Evolutionary conservation across 208 protist genomes (phyloP).

Genomic region (Crithidia bombi): DNA sequence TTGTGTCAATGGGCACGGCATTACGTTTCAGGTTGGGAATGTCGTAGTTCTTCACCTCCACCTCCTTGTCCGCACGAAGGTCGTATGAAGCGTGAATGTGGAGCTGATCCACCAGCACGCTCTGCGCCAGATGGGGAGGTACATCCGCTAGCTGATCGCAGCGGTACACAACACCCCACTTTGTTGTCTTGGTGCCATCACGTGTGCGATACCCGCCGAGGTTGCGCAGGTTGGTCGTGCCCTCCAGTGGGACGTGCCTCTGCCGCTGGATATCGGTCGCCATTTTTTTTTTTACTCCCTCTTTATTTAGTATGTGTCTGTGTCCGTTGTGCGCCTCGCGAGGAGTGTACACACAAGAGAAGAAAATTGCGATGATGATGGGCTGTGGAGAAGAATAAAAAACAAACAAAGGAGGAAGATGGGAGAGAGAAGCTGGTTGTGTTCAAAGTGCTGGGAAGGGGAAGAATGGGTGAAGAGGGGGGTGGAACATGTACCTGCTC

Average conservation of each 20-base stretch:
- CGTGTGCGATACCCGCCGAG: slow-evolving; percentile 44
- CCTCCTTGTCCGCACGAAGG: slow-evolving; percentile 35
- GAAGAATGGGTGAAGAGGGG: too few species aligned
- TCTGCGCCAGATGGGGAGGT: slow-evolving; percentile 22
- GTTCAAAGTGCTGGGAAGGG: too few species aligned
- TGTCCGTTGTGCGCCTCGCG: too few species aligned
- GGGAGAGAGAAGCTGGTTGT: too few species aligned
- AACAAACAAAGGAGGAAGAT: too few species aligned
- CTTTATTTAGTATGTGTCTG: not conserved
- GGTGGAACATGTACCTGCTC: too few species aligned
- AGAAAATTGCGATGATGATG: too few species aligned
- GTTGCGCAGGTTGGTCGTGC: slow-evolving; percentile 50
- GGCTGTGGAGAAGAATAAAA: too few species aligned
- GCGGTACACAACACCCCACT: slow-evolving; percentile 53
- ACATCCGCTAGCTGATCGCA: slow-evolving; percentile 45
- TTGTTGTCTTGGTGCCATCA: slow-evolving; percentile 33
- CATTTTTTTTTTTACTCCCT: not conserved
- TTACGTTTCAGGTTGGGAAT: slow-evolving; percentile 30
- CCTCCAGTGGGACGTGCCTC: slow-evolving; percentile 26
- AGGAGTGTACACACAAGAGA: not conserved
- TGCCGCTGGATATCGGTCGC: slow-evolving; percentile 2
- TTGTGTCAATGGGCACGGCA: slow-evolving; percentile 30
- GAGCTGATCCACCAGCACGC: slow-evolving; percentile 40
- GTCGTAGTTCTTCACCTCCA: slow-evolving; percentile 30
- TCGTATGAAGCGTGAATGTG: slow-evolving; percentile 45